Base-by-base conservation (phyloP, 1,139 yeast species). In the Candida tunisiensis region DNA sequence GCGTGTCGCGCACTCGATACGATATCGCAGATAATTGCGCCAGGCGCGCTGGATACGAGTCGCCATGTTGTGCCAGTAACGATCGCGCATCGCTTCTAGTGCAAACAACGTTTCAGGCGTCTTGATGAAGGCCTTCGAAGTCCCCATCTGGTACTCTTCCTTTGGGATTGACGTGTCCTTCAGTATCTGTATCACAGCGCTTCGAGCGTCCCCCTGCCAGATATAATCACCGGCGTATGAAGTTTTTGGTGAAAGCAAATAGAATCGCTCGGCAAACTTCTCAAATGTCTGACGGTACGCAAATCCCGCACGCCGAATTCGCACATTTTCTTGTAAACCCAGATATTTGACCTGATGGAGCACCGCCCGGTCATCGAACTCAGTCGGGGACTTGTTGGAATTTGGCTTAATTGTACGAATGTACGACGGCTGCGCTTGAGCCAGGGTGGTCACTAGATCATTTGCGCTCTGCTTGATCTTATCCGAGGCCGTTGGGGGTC, bases 151-250 rank as follows among this genome's bases (percentile, higher is more conserved):
- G 53, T 64, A 91, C 49, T 91, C 98, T 6, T 72, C 47, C 2
- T 58, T 43, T 5, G 94, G 94, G 33, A 91, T 80, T 27, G 72
- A 70, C 15, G 95, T 72, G 38, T 88, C 83, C 27, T 58, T 59
- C 44, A 91, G 60, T 37, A 91, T 88, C 41, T 78, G 75, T 32
- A 62, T 57, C 3, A 83, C 82, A 1, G 96, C 98, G 19, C 78
- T 65, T 28, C 70, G 59, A 28, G 80, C 73, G 42, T 80, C 93
- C 16, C 98, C 98, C 27, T 62, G 60, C 95, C 95, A 91, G 28
- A 80, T 85, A 46, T 79, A 91, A 41, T 91, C 98, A 51, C 99
- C 98, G 3, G 98, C 99, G 54, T 91, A 91, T 4, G 95, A 91
- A 19, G 96, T 85, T 39, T 73, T 69, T 3, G 85, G 70, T 1